Base-by-base conservation (phyloP, 2,329 filamentous ascomycete species). In the Colletotrichum somersetense region DNA sequence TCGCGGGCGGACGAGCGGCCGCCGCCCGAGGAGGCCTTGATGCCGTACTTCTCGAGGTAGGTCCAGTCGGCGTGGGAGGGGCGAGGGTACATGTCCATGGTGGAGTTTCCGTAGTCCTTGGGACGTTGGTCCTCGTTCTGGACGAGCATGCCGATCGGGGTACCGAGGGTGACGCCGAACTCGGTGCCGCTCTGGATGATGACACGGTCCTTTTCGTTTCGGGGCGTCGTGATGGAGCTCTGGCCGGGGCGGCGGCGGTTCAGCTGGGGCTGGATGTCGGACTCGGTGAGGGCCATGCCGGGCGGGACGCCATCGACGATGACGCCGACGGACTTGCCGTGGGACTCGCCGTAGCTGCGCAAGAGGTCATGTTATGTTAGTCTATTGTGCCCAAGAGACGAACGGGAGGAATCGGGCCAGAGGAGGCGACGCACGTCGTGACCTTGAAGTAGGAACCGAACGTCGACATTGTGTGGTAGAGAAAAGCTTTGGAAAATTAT, bases 1-100 rank as follows among this genome's bases (percentile, higher is more conserved):
- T 98, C 96, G 75, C 96, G 88, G n/a, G 96, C 96, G 30, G 30
- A 30, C 30, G 30, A 30, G 80, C 92, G 89, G 66, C 96, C 96
- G 77, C 96, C 96, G 71, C 96, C 96, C 73, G 70, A 71, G 80
- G 91, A 93, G 48, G 96, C 95, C 86, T 97, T 97, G 77, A 97
- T 91, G 69, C 96, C 96, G 82, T 99, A 99, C 85, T 98, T 98
- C 82, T 97, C 93, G 73, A 97, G 88, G 84, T 98, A 98, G 73
- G 96, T 98, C 90, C 93, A 98, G 84, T 98, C 96, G 72, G 96
- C 96, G 83, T 98, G 96, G 80, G 91, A 94, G 46, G 96, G 96
- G 63, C 96, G 89, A 5, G 96, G 96, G 87, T 92, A 98, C 74
- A 91, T 85, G 83, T 98, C 94, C 90, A 98, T 98, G 40, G 95